Conservation (phyloP, 306 rosid species). For the Castanopsis chinensis region DNA sequence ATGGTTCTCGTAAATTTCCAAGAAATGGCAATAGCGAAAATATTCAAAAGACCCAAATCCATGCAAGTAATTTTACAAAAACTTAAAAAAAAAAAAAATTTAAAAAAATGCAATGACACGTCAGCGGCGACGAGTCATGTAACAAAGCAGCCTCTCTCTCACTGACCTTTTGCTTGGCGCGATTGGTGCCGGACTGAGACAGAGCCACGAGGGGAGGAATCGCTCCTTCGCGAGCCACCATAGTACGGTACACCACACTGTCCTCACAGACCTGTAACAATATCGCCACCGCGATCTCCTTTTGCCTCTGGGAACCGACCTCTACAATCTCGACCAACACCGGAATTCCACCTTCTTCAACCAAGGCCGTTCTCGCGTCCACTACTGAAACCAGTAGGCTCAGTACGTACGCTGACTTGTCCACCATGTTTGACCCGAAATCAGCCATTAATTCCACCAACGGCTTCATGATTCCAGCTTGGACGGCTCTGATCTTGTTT, state of each 20-base stretch:
- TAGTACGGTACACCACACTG: constrained; percentile 47
- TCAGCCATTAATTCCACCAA: constrained; percentile 92
- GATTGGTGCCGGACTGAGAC: constrained; percentile 90
- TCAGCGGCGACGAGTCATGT: constrained; percentile 11
- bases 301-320: constrained; percentile 84
- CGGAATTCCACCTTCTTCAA: constrained; percentile 90
- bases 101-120: constrained; percentile 35
- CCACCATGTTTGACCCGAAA: constrained; percentile 87
- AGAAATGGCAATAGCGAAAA: not conserved
- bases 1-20: not conserved
- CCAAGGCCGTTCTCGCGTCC: constrained; percentile 75
- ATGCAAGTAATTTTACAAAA: not conserved
- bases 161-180: constrained; percentile 98
- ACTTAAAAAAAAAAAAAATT: not conserved
- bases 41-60: constrained; percentile 1
- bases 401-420: constrained; percentile 80
- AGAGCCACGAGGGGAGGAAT: constrained; percentile 90
- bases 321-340: constrained; percentile 87
- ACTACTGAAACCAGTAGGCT: constrained; percentile 68
- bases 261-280: constrained; percentile 80
- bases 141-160: not conserved
- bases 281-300: constrained; percentile 76
- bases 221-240: constrained; percentile 98
- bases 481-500: constrained; percentile 77
- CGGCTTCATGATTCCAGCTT: constrained; percentile 86